A percentile compares a stretch with the other conserved stretches of the same genome.
These are phyloP conservation scores for Massariosphaeria phaeospora DNA, from an alignment of 495 filamentous ascomycete species.

Conservation along the genomic window DNA sequence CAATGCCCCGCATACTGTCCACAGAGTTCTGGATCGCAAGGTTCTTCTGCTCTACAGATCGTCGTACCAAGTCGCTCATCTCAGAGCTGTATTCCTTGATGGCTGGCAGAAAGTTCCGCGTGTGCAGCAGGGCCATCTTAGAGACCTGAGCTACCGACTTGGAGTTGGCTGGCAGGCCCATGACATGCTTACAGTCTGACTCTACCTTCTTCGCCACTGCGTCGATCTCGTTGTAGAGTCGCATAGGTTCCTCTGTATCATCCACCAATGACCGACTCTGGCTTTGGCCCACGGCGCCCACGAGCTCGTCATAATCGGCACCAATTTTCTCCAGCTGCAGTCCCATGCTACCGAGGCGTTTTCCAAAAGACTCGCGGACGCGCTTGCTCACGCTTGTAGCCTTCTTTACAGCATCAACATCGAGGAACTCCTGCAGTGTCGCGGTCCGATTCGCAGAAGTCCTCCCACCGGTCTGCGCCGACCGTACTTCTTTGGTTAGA, in stretches of 20 bases:
- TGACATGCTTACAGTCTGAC: constrained; percentile 77
- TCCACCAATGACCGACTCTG: constrained; percentile 34
- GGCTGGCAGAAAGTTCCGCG: constrained; percentile 78
- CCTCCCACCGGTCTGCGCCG: constrained; percentile 13
- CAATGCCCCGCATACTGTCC: constrained; percentile 72
- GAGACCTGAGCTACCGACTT: constrained; percentile 76
- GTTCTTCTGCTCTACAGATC: constrained; percentile 58
- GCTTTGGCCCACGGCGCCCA: constrained; percentile 39
- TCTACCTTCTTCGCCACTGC: constrained; percentile 78
- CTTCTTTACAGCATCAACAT: constrained; percentile 58
- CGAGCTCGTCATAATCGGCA: constrained; percentile 51
- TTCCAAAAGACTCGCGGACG: constrained; percentile 51
- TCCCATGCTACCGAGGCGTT: constrained; percentile 50
- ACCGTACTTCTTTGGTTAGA: constrained; percentile 30
- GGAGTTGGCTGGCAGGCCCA: constrained; percentile 59
- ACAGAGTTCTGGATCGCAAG: constrained; percentile 55
- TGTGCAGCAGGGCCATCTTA: constrained; percentile 80
- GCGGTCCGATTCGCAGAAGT: constrained; percentile 22
- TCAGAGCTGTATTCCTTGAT: constrained; percentile 65
- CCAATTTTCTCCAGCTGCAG: constrained; percentile 50
- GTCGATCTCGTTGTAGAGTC: constrained; percentile 77
- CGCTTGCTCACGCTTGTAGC: constrained; percentile 52
- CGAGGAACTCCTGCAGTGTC: constrained; percentile 68
- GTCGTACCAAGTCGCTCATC: constrained; percentile 66
- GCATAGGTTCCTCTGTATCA: constrained; percentile 46